Evolutionary conservation across 2,329 filamentous ascomycete genomes (phyloP).

Genomic region (Monilinia aucupariae): DNA sequence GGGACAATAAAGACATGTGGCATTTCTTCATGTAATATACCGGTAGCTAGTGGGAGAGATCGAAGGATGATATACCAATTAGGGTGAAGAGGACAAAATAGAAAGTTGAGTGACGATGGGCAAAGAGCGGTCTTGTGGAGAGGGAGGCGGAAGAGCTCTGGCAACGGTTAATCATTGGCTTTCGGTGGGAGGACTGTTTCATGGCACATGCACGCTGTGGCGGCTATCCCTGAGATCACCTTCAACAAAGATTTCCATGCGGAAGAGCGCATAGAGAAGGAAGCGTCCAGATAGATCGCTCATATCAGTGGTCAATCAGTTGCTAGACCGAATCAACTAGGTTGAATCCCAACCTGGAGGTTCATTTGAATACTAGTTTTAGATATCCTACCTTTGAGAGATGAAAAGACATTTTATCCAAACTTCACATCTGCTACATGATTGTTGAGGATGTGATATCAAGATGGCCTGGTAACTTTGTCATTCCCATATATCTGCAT

Average conservation of each 20-base stretch:
- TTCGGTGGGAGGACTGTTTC: background rate
- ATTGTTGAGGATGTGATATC: background rate
- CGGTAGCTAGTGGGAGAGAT: background rate
- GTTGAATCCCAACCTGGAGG: background rate
- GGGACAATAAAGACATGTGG: slow-evolving; percentile 3
- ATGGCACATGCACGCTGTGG: background rate
- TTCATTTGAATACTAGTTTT: slow-evolving; percentile 4
- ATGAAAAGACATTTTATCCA: background rate
- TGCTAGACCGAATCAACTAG: background rate
- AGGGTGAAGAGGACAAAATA: background rate
- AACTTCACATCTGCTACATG: background rate
- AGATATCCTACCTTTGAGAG: slow-evolving; percentile 2
- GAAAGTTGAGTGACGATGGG: background rate
- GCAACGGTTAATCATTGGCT: background rate
- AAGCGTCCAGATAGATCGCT: background rate
- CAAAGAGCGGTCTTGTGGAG: background rate
- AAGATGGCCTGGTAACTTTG: background rate
- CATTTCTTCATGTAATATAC: slow-evolving; percentile 13
- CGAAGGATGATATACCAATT: slow-evolving; percentile 3
- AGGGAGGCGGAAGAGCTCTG: background rate
- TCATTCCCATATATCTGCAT: background rate
- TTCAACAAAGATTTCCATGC: background rate
- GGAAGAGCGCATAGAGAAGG: slow-evolving; percentile 5
- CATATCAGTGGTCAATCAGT: background rate
- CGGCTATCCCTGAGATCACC: slow-evolving; percentile 9